Conservation (phyloP, 108 stramenopile genomes). For the Seminavis robusta region DNA sequence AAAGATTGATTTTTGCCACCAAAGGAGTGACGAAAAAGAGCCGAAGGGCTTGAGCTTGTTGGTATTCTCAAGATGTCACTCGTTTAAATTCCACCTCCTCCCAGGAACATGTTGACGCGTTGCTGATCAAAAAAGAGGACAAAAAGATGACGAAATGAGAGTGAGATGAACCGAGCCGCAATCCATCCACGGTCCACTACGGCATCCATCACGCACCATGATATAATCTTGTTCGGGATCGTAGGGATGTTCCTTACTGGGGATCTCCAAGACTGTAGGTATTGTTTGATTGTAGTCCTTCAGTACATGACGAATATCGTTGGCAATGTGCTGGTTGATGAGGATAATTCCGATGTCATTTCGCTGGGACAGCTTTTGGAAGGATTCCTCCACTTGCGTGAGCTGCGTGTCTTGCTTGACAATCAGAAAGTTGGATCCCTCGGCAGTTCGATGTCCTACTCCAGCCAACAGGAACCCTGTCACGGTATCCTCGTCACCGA, state of each 20-base stretch:
- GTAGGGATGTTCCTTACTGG: slow-evolving; percentile 96
- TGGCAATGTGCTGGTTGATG: slow-evolving; percentile 97
- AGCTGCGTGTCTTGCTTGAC: slow-evolving; percentile 87
- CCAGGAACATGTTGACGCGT: slow-evolving; percentile 95
- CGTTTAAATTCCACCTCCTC: too few relatives aligned
- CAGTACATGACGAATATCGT: slow-evolving; percentile 94
- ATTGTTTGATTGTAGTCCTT: slow-evolving; percentile 94
- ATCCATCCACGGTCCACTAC: too few relatives aligned
- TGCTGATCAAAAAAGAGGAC: too few relatives aligned
- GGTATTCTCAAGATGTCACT: too few relatives aligned
- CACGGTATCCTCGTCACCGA: slow-evolving; percentile 96
- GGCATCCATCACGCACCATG: too few relatives aligned
- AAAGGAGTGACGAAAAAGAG: too few relatives aligned
- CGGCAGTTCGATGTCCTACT: slow-evolving; percentile 94
- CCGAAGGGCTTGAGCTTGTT: too few relatives aligned
- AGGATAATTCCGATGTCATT: slow-evolving; percentile 96
- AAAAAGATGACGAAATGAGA: too few relatives aligned
- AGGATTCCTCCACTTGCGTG: slow-evolving; percentile 72
- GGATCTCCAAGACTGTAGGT: slow-evolving; percentile 98
- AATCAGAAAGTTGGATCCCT: slow-evolving; percentile 93
- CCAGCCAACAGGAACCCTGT: slow-evolving; percentile 98
- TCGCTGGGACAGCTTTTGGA: slow-evolving; percentile 74
- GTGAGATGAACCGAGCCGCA: too few relatives aligned
- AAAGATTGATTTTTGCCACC: too few relatives aligned
- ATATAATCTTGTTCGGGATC: slow-evolving; percentile 98